Percentiles rank a stretch among this genome's conserved stretches.
phyloP scores from a whole-genome alignment of 164 flowering plant genomes.

The Nymphaea thermarum region DNA sequence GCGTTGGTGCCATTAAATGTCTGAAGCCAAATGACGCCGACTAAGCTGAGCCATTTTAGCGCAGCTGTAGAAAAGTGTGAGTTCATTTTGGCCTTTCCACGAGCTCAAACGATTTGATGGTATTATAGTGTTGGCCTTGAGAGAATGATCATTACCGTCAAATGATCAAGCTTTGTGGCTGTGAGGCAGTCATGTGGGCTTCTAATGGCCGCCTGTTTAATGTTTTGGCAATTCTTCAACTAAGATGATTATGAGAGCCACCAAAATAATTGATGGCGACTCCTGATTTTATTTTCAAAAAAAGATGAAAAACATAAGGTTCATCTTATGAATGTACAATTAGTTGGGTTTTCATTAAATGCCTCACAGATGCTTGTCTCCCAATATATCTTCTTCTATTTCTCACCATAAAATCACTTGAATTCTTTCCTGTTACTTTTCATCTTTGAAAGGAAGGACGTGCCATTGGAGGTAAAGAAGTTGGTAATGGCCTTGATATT shows the following conservation, averaged over 20 bases:
- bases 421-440: too few relatives aligned
- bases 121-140: not conserved
- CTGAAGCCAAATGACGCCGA: constrained; percentile 73
- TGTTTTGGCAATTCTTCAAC: not conserved
- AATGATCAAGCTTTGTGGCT: constrained; percentile 4
- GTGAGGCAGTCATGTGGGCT: not conserved
- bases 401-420: too few relatives aligned
- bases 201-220: constrained; percentile 3
- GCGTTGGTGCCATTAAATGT: constrained; percentile 64
- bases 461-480: too few relatives aligned
- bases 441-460: too few relatives aligned
- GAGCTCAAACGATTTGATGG: not conserved
- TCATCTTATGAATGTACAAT: not conserved
- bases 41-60: constrained; percentile 69
- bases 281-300: not conserved
- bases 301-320: not conserved
- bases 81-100: not conserved
- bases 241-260: not conserved
- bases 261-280: not conserved
- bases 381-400: too few relatives aligned
- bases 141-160: not conserved
- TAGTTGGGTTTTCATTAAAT: too few relatives aligned
- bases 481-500: too few relatives aligned
- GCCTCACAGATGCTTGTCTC: too few relatives aligned
- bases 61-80: not conserved